Conservation (phyloP, 2,329 filamentous ascomycete genomes). For the Stachybotrys echinatus region DNA sequence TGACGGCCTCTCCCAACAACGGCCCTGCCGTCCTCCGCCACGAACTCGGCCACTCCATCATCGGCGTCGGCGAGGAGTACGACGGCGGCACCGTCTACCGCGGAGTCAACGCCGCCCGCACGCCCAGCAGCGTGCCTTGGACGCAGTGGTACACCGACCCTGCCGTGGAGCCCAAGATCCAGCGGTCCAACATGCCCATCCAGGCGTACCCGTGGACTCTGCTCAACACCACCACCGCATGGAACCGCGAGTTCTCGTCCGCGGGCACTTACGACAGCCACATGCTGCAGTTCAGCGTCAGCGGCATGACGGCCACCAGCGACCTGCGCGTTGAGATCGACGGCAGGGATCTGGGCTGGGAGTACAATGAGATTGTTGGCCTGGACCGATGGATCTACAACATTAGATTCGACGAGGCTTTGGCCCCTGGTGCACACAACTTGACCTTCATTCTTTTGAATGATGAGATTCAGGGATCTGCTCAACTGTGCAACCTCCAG, state of each 20-base stretch:
- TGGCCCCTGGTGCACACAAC: conserved; percentile 17
- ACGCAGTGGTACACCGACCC: conserved; percentile 21
- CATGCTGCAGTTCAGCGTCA: conserved; percentile 21
- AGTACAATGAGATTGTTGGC: conserved; percentile 17
- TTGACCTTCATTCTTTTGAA: conserved; percentile 18
- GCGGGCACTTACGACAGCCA: conserved; percentile 19
- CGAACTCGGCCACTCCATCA: conserved; percentile 24
- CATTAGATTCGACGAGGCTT: conserved; percentile 15
- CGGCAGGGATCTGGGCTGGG: conserved; percentile 21
- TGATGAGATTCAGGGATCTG: conserved; percentile 17
- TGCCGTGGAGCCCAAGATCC: conserved; percentile 15
- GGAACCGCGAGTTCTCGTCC: conserved; percentile 18
- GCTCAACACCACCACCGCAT: conserved; percentile 18
- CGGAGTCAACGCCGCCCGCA: conserved; percentile 19
- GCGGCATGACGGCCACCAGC: conserved; percentile 17
- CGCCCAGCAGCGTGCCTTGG: conserved; percentile 15
- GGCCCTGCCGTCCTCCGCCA: conserved; percentile 22
- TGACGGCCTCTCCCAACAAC: conserved; percentile 18
- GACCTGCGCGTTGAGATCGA: conserved; percentile 21
- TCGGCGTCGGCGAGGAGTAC: conserved; percentile 22
- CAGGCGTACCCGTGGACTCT: conserved; percentile 25
- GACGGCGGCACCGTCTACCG: conserved; percentile 19
- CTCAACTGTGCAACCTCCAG: conserved; percentile 23
- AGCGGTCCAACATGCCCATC: conserved; percentile 23
- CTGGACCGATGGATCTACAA: conserved; percentile 23